Base-by-base conservation (phyloP, 345 rosid species). In the Raphanus raphanistrum region DNA sequence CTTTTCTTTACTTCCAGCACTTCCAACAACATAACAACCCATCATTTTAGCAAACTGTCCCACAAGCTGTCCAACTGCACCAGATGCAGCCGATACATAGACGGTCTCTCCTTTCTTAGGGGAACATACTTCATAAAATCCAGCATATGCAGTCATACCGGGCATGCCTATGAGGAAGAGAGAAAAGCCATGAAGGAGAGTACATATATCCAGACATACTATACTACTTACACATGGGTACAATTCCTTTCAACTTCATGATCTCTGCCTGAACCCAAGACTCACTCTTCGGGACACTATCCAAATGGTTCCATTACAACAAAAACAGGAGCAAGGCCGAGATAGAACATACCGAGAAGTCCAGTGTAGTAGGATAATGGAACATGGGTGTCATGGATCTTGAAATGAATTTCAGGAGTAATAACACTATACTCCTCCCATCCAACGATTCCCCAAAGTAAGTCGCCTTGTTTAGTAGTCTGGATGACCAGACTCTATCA, bases 381-480 rank as follows among this genome's bases (percentile, higher is more conserved):
- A 29, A 91, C 79, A 76, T 84, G 82, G 2, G 85, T 79, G 7
- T 82, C 66, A 1, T 79, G 79, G 57, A 89, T 88, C 77, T 91
- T 89, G 31, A 84, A 71, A 50, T 84, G 78, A 41, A 48, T 15
- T 2, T 76, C 52, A 2, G 83, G 81, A 3, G 78, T 75, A 33
- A 87, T 52, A 43, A 86, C 73, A 64, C 83, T 86, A 11, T 87
- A 88, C 76, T 88, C 91, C 74, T 92, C 93, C 94, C 97, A 90
- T 7, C 84, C 76, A n/a, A 86, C 88, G 0, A 54, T 4, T 1
- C 90, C 97, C 89, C 89, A 87, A 7, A 90, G 84, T 7, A 86
- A 66, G 38, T 90, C 89, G 0, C 91, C 92, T 11, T 87, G 77
- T 43, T 83, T 76, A n/a, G 81, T 80, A 88, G 48, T 85, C 79